These are phyloP conservation scores for Exophiala oligosperma DNA, from an alignment of 2,329 filamentous ascomycete genomes.

Conservation along the genomic window DNA sequence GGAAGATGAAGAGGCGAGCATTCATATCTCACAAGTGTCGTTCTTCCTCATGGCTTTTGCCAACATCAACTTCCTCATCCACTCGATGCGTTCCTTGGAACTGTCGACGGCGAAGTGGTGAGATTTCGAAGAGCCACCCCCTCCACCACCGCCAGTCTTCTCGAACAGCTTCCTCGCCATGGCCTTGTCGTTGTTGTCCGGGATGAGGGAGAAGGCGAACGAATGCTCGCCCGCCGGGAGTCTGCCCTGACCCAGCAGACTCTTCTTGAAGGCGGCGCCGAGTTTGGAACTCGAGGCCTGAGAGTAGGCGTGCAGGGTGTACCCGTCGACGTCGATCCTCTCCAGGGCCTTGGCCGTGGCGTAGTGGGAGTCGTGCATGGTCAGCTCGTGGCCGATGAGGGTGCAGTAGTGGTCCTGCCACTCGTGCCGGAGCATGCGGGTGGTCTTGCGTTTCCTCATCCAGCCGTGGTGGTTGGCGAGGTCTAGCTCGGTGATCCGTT, in stretches of 20 bases:
- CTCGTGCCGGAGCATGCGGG: slow-evolving; percentile 83
- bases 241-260: slow-evolving; percentile 45
- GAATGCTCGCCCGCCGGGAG: slow-evolving; percentile 33
- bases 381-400: slow-evolving; percentile 69
- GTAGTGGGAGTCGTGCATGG: slow-evolving; percentile 37
- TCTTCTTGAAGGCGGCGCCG: slow-evolving; percentile 74
- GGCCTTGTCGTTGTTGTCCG: slow-evolving; percentile 42
- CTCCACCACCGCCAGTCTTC: slow-evolving; percentile 47
- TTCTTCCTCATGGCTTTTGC: slow-evolving; percentile 39
- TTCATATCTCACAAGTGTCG: slow-evolving; percentile 16
- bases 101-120: slow-evolving; percentile 91
- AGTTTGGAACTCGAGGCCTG: slow-evolving; percentile 77
- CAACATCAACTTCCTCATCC: slow-evolving; percentile 58
- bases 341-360: slow-evolving; percentile 32
- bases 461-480: slow-evolving; percentile 69
- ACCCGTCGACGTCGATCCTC: slow-evolving; percentile 41
- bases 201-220: slow-evolving; percentile 45
- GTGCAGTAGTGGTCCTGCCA: slow-evolving; percentile 93
- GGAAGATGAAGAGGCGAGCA: no score
- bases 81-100: slow-evolving; percentile 90
- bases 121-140: slow-evolving; percentile 57
- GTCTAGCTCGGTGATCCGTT: slow-evolving; percentile 21
- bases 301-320: slow-evolving; percentile 42
- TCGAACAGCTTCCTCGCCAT: slow-evolving; percentile 38
- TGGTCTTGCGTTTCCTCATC: slow-evolving; percentile 94